A percentile compares a stretch with the other conserved stretches of the same genome.
Evolutionary conservation across 805 yeast genomes (phyloP).

Genomic region (Myxozyma geophila): DNA sequence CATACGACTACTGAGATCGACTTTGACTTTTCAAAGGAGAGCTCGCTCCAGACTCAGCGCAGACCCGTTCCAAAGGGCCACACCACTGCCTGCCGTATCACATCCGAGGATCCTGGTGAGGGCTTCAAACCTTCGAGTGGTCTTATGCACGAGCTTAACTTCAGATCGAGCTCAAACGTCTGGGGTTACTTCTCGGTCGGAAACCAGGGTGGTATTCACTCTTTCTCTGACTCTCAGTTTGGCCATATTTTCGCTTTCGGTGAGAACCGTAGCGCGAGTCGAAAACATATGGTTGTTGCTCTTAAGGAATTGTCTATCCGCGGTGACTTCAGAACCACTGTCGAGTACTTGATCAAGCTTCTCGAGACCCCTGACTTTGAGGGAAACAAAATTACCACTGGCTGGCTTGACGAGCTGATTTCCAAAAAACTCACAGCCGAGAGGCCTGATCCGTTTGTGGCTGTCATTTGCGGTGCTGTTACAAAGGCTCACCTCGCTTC

Average conservation of each 20-base stretch:
- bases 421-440: conserved; percentile 93
- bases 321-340: conserved; percentile 98
- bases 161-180: conserved; percentile 95
- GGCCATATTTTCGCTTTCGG: conserved; percentile 99
- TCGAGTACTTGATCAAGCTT: conserved; percentile 92
- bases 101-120: conserved; percentile 98
- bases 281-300: conserved; percentile 99
- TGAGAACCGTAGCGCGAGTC: conserved; percentile 95
- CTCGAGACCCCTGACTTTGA: conserved; percentile 96
- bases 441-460: conserved; percentile 89
- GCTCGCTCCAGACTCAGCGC: conserved; percentile 77
- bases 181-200: conserved; percentile 99
- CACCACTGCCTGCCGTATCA: conserved; percentile 98
- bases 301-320: conserved; percentile 93
- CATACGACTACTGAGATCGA: conserved; percentile 89
- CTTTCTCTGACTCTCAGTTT: conserved; percentile 97
- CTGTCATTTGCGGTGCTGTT: conserved; percentile 96
- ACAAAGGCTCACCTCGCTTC: conserved; percentile 89
- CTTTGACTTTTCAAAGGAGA: conserved; percentile 79
- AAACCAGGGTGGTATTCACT: conserved; percentile 94
- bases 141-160: conserved; percentile 91
- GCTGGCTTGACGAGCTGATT: conserved; percentile 97
- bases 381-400: conserved; percentile 95
- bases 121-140: conserved; percentile 99
- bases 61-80: conserved; percentile 97